Base-by-base conservation (phyloP, 2,329 filamentous ascomycete genomes). In the Beauveria scarabaeidicola region DNA sequence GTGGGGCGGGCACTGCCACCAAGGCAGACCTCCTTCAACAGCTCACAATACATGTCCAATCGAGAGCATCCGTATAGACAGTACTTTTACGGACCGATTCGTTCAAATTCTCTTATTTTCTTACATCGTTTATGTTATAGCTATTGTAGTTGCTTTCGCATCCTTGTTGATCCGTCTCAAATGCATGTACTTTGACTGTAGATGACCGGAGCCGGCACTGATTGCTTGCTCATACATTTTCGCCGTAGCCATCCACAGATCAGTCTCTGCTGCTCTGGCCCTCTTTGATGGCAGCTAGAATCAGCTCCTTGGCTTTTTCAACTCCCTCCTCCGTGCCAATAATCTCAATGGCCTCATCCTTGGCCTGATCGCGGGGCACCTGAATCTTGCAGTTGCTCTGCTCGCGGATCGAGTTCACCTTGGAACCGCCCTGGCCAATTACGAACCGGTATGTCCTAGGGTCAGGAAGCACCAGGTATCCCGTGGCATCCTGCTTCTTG, bases 361-460 rank as follows among this genome's bases (percentile, higher is more conserved):
- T 78, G 50, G 77, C 78, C 73, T 95, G 89, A 68, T 90, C 87
- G 65, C 90, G 86, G 23, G 94, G 94, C 44, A 99, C 93, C 64
- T 92, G 91, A 71, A 99, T 95, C 76, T 89, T 91, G 75, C 92
- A 97, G 59, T 89, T 90, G 55, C 91, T 97, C 78, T 94, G 86
- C 77, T 90, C 91, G 66, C 94, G 86, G 71, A 99, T 97, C 46
- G 85, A 78, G 75, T 97, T 97, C 72, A 99, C 95, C 74, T 93
- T 93, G 73, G 85, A 89, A 61, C 94, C 94, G 61, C 88, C 89
- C 64, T 88, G 86, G 5, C 94, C 94, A 66, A 99, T 91, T 52
- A 99, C 90, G 64, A 89, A 89, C 63, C 93, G 85, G 79, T 97
- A 96, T 51, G 90, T 91, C 66, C 84, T 85, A 11, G 94, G 90